Evolutionary conservation across 441 rosid species (phyloP).

Genomic region (Brassica hybrid): DNA sequence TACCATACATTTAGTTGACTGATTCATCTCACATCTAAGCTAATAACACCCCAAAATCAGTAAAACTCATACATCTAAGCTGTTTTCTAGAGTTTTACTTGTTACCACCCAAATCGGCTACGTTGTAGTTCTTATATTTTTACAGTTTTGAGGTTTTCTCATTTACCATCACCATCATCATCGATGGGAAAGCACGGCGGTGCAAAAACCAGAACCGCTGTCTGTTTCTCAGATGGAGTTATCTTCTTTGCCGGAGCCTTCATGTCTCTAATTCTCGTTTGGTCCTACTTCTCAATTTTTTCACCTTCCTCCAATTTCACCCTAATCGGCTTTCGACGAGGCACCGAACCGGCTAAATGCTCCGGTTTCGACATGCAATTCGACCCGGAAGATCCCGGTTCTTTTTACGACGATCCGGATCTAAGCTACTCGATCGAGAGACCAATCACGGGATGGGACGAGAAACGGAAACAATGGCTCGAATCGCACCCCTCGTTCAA

Average conservation of each 20-base stretch:
- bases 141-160: neutral
- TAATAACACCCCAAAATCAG: too few species aligned
- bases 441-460: neutral
- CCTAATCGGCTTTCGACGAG: neutral
- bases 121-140: neutral
- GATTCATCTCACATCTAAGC: neutral
- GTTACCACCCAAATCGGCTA: neutral
- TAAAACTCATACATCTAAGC: neutral
- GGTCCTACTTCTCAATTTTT: neutral
- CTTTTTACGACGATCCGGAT: neutral
- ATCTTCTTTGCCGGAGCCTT: neutral
- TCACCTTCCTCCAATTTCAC: neutral
- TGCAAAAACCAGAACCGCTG: neutral
- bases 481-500: neutral
- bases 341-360: neutral
- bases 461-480: neutral
- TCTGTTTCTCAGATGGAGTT: neutral
- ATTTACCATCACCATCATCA: neutral
- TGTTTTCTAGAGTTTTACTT: neutral
- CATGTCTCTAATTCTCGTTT: neutral
- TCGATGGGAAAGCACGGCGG: neutral
- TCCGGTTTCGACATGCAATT: neutral
- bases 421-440: neutral
- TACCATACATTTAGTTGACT: constrained; percentile 1
- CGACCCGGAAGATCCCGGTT: neutral